Conservation (phyloP, 495 filamentous ascomycete species). For the Hyaloscypha finlandica region DNA sequence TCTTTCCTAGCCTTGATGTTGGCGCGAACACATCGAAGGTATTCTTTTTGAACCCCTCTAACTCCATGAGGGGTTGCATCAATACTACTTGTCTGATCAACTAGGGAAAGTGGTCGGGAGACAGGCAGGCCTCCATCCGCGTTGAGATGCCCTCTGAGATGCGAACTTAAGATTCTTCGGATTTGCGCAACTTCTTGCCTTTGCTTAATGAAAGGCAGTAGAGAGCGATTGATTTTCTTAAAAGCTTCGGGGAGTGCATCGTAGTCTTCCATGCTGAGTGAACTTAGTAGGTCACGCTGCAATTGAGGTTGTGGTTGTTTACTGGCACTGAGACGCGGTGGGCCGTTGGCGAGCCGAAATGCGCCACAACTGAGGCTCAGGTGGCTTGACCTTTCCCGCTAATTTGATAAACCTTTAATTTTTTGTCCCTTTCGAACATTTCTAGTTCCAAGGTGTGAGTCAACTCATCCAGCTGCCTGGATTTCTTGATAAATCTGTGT, state of each 20-base stretch:
- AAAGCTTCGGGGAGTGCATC: conserved; percentile 19
- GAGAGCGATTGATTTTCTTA: conserved; percentile 14
- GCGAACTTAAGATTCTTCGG: conserved; percentile 42
- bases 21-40: conserved; percentile 27
- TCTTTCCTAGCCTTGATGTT: conserved; percentile 33
- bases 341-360: neutral
- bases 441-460: neutral
- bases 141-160: conserved; percentile 39
- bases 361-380: neutral
- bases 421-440: neutral
- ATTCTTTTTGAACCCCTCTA: conserved; percentile 35
- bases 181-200: conserved; percentile 47
- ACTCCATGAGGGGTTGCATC: conserved; percentile 32
- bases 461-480: neutral
- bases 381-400: neutral
- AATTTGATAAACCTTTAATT: neutral
- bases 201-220: conserved; percentile 40
- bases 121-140: conserved; percentile 20
- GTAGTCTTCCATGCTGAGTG: conserved; percentile 12
- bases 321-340: neutral
- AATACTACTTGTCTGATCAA: conserved; percentile 35
- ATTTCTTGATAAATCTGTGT: neutral
- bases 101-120: conserved; percentile 34
- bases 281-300: neutral
- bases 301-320: conserved; percentile 8